Conservation (phyloP, 176 grass and related monocot species). For the Oryza brachyantha region DNA sequence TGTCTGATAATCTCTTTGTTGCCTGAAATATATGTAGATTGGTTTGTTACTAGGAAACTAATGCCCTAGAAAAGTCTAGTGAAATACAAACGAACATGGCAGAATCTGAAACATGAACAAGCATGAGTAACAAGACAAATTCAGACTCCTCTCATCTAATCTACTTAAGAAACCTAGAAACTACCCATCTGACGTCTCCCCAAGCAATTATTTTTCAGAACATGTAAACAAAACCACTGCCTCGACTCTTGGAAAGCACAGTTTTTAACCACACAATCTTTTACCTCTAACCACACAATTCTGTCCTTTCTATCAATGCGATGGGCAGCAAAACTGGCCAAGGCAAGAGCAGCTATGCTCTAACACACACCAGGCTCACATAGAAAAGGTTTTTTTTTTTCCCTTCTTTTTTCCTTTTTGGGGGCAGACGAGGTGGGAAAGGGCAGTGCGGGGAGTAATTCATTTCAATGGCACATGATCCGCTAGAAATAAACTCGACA, state of each 20-base stretch:
- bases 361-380: too few species aligned
- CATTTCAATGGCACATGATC: too few species aligned
- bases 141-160: background rate
- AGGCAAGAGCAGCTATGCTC: too few species aligned
- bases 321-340: too few species aligned
- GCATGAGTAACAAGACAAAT: too few species aligned
- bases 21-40: conserved; percentile 51
- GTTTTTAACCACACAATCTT: too few species aligned
- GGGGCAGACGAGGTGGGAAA: too few species aligned
- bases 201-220: background rate
- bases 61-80: background rate
- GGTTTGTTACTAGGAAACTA: background rate
- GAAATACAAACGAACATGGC: background rate
- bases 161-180: background rate
- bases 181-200: background rate
- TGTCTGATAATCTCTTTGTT: conserved; percentile 62
- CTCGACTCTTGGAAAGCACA: background rate
- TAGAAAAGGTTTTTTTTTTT: too few species aligned
- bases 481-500: too few species aligned
- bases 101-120: background rate
- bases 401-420: too few species aligned
- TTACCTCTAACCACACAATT: too few species aligned
- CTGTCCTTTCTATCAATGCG: background rate
- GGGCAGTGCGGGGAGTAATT: too few species aligned
- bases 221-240: background rate